Base-by-base conservation (phyloP, 2,329 filamentous ascomycete species). In the Raffaelea albimanens region DNA sequence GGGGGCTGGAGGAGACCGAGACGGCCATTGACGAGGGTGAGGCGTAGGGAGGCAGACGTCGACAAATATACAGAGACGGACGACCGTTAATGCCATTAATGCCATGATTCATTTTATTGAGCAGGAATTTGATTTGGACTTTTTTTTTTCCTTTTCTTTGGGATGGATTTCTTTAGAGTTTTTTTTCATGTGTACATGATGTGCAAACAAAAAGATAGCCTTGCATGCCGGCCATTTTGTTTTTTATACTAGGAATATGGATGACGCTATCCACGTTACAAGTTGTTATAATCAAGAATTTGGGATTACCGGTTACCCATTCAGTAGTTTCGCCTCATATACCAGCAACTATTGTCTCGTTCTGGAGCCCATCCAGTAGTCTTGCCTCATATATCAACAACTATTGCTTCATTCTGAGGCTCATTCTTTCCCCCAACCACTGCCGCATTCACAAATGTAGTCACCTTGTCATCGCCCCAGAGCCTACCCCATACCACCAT, bases 1-100 rank as follows among this genome's bases (percentile, higher is more conserved):
- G 67, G 51, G 80, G 75, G 2, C 60, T 88, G 41, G 80, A 87
- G 55, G 76, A 83, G 60, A 87, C 82, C 10, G 81, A 75, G 39
- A 61, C 59, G 13, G 58, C 75, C 23, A 59, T 69, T 23, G 34
- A 38, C 34, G 34, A 38, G 34, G 34, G n/a, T 16, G n/a, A n/a
- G 34, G 34, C 9, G 34, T 13, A 38, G 14, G 7, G 34, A 38
- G 34, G 34, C n/a, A n/a, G n/a, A n/a, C n/a, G n/a, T n/a, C n/a
- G n/a, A n/a, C n/a, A n/a, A n/a, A n/a, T n/a, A n/a, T 34, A 34
- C 31, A 34, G 31, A 34, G 31, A 34, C 31, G 31, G 16, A 34
- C 16, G 31, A 9, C 31, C 9, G 31, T 16, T 34, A 34, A 34
- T 34, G 16, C 10, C 31, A 34, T 16, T 34, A 34, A 34, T 16